These are phyloP conservation scores for Pseudogymnoascus sp. DNA, from an alignment of 2,329 filamentous ascomycete species.

Conservation along the genomic window DNA sequence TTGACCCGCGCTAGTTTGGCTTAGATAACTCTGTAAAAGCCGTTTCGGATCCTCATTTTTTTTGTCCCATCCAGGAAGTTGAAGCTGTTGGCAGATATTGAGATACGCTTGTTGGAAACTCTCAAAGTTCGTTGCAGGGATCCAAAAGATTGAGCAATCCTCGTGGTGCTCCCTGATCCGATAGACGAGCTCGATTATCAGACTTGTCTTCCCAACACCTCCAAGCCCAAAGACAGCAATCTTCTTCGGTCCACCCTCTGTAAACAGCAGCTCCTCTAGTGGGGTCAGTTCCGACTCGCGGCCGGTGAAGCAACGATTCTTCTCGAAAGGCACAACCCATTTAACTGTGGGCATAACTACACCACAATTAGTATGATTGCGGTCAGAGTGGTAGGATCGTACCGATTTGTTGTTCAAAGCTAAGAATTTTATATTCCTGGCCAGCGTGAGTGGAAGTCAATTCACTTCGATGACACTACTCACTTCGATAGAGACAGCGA, in stretches of 20 bases:
- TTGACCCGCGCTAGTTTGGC: slow-evolving; percentile 21
- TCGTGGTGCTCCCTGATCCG: slow-evolving; percentile 30
- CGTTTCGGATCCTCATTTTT: slow-evolving; percentile 14
- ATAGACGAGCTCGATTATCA: slow-evolving; percentile 36
- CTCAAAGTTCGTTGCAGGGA: slow-evolving; percentile 33
- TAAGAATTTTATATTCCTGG: no score
- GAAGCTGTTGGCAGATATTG: slow-evolving; percentile 29
- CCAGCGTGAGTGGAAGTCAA: no score
- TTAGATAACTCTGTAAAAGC: slow-evolving; percentile 14
- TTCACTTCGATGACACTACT: no score
- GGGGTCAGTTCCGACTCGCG: slow-evolving; percentile 20
- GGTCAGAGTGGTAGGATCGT: background rate
- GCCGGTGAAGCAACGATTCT: slow-evolving; percentile 23
- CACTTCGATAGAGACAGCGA: no score
- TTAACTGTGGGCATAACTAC: background rate
- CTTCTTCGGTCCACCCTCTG: slow-evolving; percentile 15
- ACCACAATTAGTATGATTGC: background rate
- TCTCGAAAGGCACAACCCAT: slow-evolving; percentile 15
- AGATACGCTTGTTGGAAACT: slow-evolving; percentile 35
- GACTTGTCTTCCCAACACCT: slow-evolving; percentile 37
- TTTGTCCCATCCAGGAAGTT: slow-evolving; percentile 15
- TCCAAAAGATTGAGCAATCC: slow-evolving; percentile 38
- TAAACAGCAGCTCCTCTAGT: slow-evolving; percentile 26
- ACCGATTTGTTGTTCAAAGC: background rate
- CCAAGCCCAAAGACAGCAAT: slow-evolving; percentile 33